A percentile compares a stretch with the other conserved stretches of the same genome.
These are phyloP conservation scores for Phytophthora crassamura DNA, from an alignment of 352 stramenopile species.

Conservation along the genomic window DNA sequence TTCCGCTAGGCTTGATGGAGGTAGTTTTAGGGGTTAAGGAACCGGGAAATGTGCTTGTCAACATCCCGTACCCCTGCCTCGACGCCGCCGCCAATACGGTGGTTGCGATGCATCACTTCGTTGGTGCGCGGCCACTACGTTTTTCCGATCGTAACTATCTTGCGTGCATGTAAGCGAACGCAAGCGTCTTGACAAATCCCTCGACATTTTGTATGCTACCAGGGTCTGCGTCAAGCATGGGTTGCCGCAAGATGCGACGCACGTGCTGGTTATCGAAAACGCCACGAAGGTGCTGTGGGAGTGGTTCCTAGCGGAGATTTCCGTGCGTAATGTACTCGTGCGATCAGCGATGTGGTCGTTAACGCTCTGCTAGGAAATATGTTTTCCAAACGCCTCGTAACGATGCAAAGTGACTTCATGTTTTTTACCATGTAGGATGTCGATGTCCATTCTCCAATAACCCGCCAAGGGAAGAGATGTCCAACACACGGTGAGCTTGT, in stretches of 20 bases:
- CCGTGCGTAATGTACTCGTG: too few relatives aligned
- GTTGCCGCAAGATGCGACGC: conserved; percentile 92
- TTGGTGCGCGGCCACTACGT: conserved; percentile 94
- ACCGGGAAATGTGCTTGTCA: conserved; percentile 76
- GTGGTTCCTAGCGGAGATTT: too few relatives aligned
- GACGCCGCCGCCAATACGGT: conserved; percentile 92
- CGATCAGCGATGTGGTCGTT: too few relatives aligned
- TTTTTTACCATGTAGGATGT: too few relatives aligned
- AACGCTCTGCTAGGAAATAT: too few relatives aligned
- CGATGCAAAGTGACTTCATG: too few relatives aligned
- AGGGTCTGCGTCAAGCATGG: conserved; percentile 93
- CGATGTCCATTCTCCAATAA: too few relatives aligned
- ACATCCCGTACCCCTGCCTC: conserved; percentile 83
- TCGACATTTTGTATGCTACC: conserved; percentile 95
- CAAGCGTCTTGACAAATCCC: conserved; percentile 90
- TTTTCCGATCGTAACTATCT: conserved; percentile 93
- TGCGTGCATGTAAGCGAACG: conserved; percentile 93
- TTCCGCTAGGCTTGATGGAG: conserved; percentile 91
- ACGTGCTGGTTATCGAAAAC: conserved; percentile 93
- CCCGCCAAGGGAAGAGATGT: too few relatives aligned
- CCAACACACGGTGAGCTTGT: too few relatives aligned
- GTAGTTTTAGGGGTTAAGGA: conserved; percentile 96
- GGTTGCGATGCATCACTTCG: conserved; percentile 92
- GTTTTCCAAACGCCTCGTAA: too few relatives aligned
- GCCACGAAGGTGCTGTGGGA: too few relatives aligned